phyloP scores from a whole-genome alignment of 2,329 filamentous ascomycete genomes.

The Metarhizium brunneum region DNA sequence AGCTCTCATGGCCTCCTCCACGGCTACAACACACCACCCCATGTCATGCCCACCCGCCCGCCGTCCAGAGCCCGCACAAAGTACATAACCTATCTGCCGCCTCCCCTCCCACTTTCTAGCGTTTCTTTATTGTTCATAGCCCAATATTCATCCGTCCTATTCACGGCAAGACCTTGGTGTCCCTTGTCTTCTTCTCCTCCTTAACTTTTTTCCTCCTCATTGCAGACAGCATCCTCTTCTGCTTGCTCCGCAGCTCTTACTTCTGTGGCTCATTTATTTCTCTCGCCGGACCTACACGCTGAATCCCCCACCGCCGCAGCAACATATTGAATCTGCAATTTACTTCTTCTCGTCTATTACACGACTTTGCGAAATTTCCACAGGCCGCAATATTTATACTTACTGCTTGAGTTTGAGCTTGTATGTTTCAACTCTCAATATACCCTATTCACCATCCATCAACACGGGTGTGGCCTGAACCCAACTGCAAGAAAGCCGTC shows the following conservation, averaged over 20 bases:
- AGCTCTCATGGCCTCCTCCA: background rate
- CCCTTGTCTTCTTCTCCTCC: background rate
- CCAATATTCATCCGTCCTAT: background rate
- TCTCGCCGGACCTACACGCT: background rate
- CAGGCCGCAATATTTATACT: background rate
- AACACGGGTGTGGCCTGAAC: background rate
- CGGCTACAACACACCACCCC: conserved; percentile 1
- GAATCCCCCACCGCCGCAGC: background rate
- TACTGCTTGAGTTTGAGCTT: conserved; percentile 1
- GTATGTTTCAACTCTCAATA: background rate
- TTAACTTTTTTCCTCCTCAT: background rate
- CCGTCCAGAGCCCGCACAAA: conserved; percentile 2
- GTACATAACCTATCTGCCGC: conserved; percentile 6
- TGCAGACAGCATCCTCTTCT: background rate
- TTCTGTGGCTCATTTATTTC: background rate
- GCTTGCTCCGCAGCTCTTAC: background rate
- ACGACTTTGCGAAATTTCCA: background rate
- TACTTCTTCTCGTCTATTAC: background rate
- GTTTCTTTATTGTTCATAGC: background rate
- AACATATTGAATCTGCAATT: background rate
- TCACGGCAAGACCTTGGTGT: background rate
- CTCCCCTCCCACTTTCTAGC: conserved; percentile 1
- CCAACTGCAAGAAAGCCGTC: background rate
- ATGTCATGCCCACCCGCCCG: background rate
- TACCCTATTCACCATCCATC: background rate